Percentiles rank a stretch among this genome's conserved stretches.
Conservation (phyloP, 2,329 filamentous ascomycete species). For the Ilyonectria destructans region DNA sequence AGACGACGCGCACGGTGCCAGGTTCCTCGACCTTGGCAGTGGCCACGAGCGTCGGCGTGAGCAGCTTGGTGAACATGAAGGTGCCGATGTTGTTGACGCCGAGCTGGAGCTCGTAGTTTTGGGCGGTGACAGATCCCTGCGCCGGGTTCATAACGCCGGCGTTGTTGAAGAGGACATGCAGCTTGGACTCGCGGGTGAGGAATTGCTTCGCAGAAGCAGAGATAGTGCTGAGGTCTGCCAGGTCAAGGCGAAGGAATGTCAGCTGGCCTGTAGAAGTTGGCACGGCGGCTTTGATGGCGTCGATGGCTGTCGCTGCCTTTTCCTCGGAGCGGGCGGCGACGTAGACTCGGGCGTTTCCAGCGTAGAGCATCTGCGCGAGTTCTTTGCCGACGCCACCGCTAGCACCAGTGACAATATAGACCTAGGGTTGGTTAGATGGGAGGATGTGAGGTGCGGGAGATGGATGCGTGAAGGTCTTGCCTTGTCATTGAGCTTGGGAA, state of each 20-base stretch:
- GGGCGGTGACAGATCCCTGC: slow-evolving; percentile 55
- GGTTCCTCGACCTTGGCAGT: slow-evolving; percentile 52
- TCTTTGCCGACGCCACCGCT: slow-evolving; percentile 65
- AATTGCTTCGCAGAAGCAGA: slow-evolving; percentile 48
- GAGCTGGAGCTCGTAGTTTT: slow-evolving; percentile 60
- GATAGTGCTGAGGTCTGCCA: slow-evolving; percentile 47
- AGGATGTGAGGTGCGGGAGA: no score
- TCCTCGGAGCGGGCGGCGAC: slow-evolving; percentile 63
- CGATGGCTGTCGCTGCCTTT: slow-evolving; percentile 62
- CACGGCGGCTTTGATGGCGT: slow-evolving; percentile 55
- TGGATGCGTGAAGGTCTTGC: neutral
- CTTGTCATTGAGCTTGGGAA: slow-evolving; percentile 23
- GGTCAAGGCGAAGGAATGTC: slow-evolving; percentile 61
- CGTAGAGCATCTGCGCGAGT: slow-evolving; percentile 68
- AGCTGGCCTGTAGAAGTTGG: slow-evolving; percentile 58
- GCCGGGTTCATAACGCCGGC: slow-evolving; percentile 60
- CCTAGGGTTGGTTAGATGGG: slow-evolving; percentile 49
- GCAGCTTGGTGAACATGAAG: slow-evolving; percentile 58
- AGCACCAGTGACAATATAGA: slow-evolving; percentile 66
- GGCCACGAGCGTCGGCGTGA: slow-evolving; percentile 54
- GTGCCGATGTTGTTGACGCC: slow-evolving; percentile 60
- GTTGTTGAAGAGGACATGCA: slow-evolving; percentile 61
- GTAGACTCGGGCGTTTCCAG: slow-evolving; percentile 69
- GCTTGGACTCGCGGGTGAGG: slow-evolving; percentile 40
- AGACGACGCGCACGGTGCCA: slow-evolving; percentile 52